Conservation (phyloP, 768 basidiomycete genomes). For the Hortiboletus campestris region DNA sequence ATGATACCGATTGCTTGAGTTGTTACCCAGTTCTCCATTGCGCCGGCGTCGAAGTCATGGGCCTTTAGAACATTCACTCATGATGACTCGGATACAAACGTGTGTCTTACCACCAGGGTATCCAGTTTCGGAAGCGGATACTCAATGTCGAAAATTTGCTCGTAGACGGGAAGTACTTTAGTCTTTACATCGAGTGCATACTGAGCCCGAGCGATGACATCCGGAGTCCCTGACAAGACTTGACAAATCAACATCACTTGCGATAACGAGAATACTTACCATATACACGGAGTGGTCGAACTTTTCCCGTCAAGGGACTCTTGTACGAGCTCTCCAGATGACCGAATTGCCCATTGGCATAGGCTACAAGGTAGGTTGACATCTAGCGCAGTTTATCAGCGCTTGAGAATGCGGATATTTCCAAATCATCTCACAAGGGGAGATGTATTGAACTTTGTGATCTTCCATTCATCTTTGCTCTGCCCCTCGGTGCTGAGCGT, state of each 20-base stretch:
- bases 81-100: not conserved
- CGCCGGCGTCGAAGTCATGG: slow-evolving; percentile 85
- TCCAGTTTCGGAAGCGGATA: slow-evolving; percentile 95
- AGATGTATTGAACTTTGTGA: slow-evolving; percentile 76
- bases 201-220: slow-evolving; percentile 78
- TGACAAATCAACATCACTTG: not conserved
- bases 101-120: slow-evolving; percentile 68
- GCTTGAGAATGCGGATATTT: not conserved
- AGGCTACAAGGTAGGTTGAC: slow-evolving; percentile 89
- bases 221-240: slow-evolving; percentile 59
- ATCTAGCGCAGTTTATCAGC: slow-evolving; percentile 38
- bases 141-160: slow-evolving; percentile 87
- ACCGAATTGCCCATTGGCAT: slow-evolving; percentile 77
- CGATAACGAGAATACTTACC: slow-evolving; percentile 39
- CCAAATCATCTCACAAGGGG: slow-evolving; percentile 50
- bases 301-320: slow-evolving; percentile 77
- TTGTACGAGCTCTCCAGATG: slow-evolving; percentile 72
- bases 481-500: slow-evolving; percentile 37
- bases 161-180: slow-evolving; percentile 83
- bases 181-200: slow-evolving; percentile 88
- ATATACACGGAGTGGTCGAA: slow-evolving; percentile 82
- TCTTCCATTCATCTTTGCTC: slow-evolving; percentile 60
- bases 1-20: not conserved
- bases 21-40: slow-evolving; percentile 88
- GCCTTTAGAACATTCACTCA: slow-evolving; percentile 40